A percentile compares a stretch with the other conserved stretches of the same genome.
Evolutionary conservation across 2,329 filamentous ascomycete genomes (phyloP).

Genomic region (Dactylellina cionopaga): DNA sequence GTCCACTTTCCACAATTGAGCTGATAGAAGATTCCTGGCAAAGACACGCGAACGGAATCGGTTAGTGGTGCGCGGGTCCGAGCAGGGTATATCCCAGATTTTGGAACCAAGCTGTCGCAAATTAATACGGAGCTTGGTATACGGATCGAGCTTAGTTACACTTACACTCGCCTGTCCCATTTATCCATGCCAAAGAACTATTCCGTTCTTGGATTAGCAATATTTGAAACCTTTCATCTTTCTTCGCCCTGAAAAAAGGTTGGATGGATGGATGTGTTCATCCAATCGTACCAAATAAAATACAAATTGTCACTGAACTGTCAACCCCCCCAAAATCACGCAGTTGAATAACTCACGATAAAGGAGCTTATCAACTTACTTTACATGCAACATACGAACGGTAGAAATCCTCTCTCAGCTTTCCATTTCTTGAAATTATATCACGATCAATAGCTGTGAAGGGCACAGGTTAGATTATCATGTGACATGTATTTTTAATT

Average conservation of each 20-base stretch:
- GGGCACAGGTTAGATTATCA: too few species aligned
- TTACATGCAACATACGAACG: too few species aligned
- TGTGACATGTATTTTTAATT: too few species aligned
- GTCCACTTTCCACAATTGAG: background rate
- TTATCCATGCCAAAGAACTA: slow-evolving; percentile 17
- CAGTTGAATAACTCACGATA: too few species aligned
- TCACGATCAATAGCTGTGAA: too few species aligned
- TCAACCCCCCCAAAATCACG: background rate
- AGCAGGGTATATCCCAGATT: slow-evolving; percentile 9
- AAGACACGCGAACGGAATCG: slow-evolving; percentile 31
- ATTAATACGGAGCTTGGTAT: slow-evolving; percentile 29
- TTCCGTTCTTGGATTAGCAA: slow-evolving; percentile 12
- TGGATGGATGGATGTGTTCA: background rate
- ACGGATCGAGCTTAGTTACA: slow-evolving; percentile 14
- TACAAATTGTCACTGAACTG: background rate
- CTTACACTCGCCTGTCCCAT: background rate
- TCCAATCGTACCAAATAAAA: background rate
- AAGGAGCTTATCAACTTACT: too few species aligned
- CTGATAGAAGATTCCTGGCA: slow-evolving; percentile 16
- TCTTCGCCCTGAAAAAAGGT: background rate
- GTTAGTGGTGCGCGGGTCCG: slow-evolving; percentile 26
- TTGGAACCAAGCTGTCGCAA: slow-evolving; percentile 34
- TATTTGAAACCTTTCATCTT: slow-evolving; percentile 4
- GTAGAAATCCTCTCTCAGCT: too few species aligned
- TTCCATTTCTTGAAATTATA: too few species aligned